A percentile compares a stretch with the other conserved stretches of the same genome.
Conservation (phyloP, 192 early-diverging fungal species). For the Chytriomyces confervae region DNA sequence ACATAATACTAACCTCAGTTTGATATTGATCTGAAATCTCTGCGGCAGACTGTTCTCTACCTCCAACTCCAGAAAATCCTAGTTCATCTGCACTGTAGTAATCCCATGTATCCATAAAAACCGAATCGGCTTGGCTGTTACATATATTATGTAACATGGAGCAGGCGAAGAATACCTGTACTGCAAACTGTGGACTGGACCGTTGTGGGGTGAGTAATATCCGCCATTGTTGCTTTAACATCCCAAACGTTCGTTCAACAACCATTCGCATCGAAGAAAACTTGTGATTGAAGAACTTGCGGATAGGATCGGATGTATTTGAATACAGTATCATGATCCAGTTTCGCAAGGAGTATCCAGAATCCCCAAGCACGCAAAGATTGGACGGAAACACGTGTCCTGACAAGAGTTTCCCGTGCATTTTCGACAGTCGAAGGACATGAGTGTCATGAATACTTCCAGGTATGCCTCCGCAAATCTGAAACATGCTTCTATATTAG, state of each 20-base stretch:
- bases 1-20: too few species aligned
- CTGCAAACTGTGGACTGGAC: neutral
- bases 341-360: slow-evolving; percentile 5
- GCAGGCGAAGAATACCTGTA: neutral
- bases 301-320: neutral
- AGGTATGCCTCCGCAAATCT: neutral
- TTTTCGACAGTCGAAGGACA: neutral
- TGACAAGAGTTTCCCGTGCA: neutral
- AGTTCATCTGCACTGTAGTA: neutral
- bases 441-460: slow-evolving; percentile 8
- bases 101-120: slow-evolving; percentile 6
- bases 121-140: neutral
- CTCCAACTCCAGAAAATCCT: too few species aligned
- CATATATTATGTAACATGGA: slow-evolving; percentile 9
- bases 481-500: too few species aligned
- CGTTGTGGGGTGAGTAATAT: neutral
- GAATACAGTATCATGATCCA: slow-evolving; percentile 3
- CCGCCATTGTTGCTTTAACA: neutral
- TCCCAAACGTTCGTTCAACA: slow-evolving; percentile 13
- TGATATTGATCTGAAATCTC: too few species aligned
- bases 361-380: slow-evolving; percentile 2
- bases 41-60: too few species aligned
- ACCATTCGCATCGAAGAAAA: slow-evolving; percentile 15
- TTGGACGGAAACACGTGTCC: neutral
- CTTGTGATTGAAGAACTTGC: neutral